Evolutionary conservation across 1,284 basidiomycete genomes (phyloP), one percentile per base, ranked within the genome.

Genomic region (Cutaneotrichosporon sp.): DNA sequence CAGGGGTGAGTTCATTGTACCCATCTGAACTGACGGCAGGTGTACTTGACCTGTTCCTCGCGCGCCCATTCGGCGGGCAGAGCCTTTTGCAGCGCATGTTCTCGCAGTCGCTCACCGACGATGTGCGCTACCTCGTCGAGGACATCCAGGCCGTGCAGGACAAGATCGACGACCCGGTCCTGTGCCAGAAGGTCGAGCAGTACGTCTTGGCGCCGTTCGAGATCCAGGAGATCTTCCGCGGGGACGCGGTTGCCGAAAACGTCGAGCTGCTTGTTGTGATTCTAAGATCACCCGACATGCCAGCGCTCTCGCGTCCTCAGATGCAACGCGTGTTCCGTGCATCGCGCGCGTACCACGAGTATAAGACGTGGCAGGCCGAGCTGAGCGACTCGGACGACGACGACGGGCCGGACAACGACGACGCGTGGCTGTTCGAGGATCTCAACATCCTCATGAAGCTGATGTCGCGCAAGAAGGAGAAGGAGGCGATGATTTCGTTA

Each of bases 391-490:
- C 92, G 8, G 94, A 95, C 70, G 91, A 93, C 71, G 94, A 97
- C 69, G 89, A 94, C 61, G 94, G 92, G 0, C 93, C 94, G 1
- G 85, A 88, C 64, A 88, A 94, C 74, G 93, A 97, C 61, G 92
- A 96, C 74, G 94, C 90, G 14, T 97, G 95, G 95, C 79, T 97
- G 36, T 91, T 91, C 70, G 94, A 97, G 77, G 95, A 97, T 78
- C 80, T 97, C 53, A 87, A 86, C 67, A 83, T 96, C 32, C 84
- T 96, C 47, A 84, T 89, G 36, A 87, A 89, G 75, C 80, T 97
- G 22, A 90, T 92, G 74, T 86, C 88, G 47, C 84, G 89, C 57
- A 83, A 97, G 58, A 84, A 89, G 67, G 97, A 98, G 78, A 89
- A 93, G 72, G 92, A 99, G 76, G 91, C 96, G 78, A 76, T 99